Evolutionary conservation across 495 filamentous ascomycete species (phyloP), one percentile per base, ranked within the genome.

Genomic region (Stereocaulon alpinum): DNA sequence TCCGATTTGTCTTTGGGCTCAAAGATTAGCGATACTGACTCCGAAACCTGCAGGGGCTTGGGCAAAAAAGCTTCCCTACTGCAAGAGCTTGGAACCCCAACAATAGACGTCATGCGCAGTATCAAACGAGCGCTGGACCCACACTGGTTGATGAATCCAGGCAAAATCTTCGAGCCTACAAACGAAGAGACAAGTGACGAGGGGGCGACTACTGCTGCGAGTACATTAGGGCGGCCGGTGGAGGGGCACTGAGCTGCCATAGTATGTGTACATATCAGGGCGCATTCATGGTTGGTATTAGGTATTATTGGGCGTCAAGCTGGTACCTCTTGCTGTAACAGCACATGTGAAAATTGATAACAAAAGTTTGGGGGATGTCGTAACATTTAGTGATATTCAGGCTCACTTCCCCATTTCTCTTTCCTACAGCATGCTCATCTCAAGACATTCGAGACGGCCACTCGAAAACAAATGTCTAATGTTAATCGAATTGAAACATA

Each of bases 91-190:
- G 90, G 91, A 0, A 71, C 76, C 11, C 86, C 86, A 40, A 94
- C 90, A 0, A 78, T 96, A 50, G 83, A 77, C 22, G 83, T 93
- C 22, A 96, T 96, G 91, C 86, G 83, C 66, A 81, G 77, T 60
- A 84, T 96, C 70, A 95, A 95, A 74, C 67, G 72, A 1, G 82
- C 88, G n/a, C 73, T 96, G 53, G 91, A 96, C 76, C 91, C 91
- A 1, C 68, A 85, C 45, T 94, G 91, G 88, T 82, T 95, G 47
- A 79, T 96, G 82, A 95, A 95, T 62, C 90, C 90, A 3, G 90
- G 88, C 5, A 94, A 95, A 73, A 91, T 95, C 44, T 87, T 93
- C 66, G 88, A 93, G 30, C 42, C 52, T 15, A 52, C 29, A 6
- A 14, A 52, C 17, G 49, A 52, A 32, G 49, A 29, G 30, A 52